phyloP scores from a whole-genome alignment of 2,329 filamentous ascomycete species.

The Volutella citrinella region DNA sequence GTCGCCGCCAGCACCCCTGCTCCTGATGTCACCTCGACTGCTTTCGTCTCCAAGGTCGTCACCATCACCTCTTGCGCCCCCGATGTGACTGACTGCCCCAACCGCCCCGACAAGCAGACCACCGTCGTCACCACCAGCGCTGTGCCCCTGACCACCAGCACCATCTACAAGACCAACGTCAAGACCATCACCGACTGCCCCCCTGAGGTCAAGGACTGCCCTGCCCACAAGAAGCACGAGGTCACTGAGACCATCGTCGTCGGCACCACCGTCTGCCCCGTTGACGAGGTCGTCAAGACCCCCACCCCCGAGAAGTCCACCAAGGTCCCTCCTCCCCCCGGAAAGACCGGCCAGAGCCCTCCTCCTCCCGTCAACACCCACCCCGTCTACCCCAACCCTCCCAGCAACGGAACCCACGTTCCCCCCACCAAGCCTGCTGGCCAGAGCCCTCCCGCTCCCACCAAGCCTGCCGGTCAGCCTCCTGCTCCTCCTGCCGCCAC shows the following conservation, averaged over 20 bases:
- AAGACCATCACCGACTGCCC: conserved; percentile 62
- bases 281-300: conserved; percentile 19
- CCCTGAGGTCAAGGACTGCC: conserved; percentile 62
- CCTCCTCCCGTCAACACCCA: conserved; percentile 19
- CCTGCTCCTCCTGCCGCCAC: too few relatives aligned
- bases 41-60: conserved; percentile 56
- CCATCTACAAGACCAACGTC: conserved; percentile 57
- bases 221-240: conserved; percentile 36
- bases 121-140: conserved; percentile 19
- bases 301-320: conserved; percentile 2
- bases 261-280: conserved; percentile 41
- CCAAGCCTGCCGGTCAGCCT: neutral
- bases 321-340: conserved; percentile 12
- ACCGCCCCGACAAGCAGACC: conserved; percentile 4
- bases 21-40: conserved; percentile 39
- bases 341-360: conserved; percentile 6
- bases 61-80: conserved; percentile 62
- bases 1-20: conserved; percentile 29
- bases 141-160: conserved; percentile 42
- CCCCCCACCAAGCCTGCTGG: conserved; percentile 6
- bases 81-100: conserved; percentile 59
- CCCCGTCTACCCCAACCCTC: conserved; percentile 18
- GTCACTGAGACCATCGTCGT: conserved; percentile 35
- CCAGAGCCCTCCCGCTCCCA: neutral
- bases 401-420: conserved; percentile 9